Percentiles rank a stretch among this genome's conserved stretches.
Conservation (phyloP, 768 basidiomycete species). For the Fomitopsis serialis region DNA sequence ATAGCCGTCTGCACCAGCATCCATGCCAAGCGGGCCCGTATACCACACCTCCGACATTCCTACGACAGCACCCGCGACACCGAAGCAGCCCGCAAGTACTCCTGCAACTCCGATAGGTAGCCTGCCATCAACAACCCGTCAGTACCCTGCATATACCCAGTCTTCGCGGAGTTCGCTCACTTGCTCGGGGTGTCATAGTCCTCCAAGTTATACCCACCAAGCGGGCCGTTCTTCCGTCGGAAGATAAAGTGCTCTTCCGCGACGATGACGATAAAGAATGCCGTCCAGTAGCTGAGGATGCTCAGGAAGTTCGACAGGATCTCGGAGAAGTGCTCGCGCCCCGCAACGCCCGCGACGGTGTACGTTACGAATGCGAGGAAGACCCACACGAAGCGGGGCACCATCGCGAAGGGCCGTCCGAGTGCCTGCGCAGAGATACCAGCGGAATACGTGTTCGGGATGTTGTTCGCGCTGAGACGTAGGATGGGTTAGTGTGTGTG, state of each 20-base stretch:
- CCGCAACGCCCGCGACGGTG: constrained; percentile 42
- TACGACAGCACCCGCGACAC: constrained; percentile 42
- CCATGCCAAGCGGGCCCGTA: constrained; percentile 40
- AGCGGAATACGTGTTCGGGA: constrained; percentile 42
- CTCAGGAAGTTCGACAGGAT: constrained; percentile 38
- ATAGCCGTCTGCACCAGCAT: constrained; percentile 32
- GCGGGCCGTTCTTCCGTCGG: constrained; percentile 31
- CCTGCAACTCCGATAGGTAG: constrained; percentile 47
- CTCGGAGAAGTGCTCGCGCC: constrained; percentile 36
- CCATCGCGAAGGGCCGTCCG: constrained; percentile 32
- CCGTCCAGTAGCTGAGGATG: constrained; percentile 43
- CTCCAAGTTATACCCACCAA: constrained; percentile 48
- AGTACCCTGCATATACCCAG: background rate
- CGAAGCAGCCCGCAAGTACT: constrained; percentile 39
- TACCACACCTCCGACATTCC: constrained; percentile 53
- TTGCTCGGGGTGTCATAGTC: constrained; percentile 39
- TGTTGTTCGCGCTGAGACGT: constrained; percentile 43
- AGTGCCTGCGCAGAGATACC: constrained; percentile 41
- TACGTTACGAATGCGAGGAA: constrained; percentile 37
- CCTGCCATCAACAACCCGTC: constrained; percentile 17
- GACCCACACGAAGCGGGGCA: constrained; percentile 36
- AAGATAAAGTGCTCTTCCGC: constrained; percentile 48
- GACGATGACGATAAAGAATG: constrained; percentile 42
- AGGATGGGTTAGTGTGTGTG: background rate
- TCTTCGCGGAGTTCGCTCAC: constrained; percentile 19